These are phyloP conservation scores for Saccharomyces hybrid DNA, from an alignment of 1,139 yeast species.

Conservation along the genomic window DNA sequence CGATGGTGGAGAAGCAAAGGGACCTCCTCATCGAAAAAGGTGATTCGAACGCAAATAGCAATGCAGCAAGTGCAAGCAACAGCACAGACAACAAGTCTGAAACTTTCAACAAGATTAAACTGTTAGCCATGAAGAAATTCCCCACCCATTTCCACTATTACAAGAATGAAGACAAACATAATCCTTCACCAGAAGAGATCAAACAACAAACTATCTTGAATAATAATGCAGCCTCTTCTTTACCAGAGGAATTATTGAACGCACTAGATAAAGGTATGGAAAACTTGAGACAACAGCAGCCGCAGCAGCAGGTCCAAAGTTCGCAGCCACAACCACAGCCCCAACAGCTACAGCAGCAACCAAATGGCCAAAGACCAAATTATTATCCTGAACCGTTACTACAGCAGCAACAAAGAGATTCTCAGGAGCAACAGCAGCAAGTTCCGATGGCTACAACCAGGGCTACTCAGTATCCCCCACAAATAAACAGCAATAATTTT, in stretches of 20 bases:
- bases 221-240: slow-evolving; percentile 22
- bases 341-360: slow-evolving; percentile 43
- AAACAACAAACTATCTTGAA: slow-evolving; percentile 28
- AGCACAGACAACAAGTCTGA: slow-evolving; percentile 25
- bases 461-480: slow-evolving; percentile 16
- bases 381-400: slow-evolving; percentile 25
- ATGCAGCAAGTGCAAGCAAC: slow-evolving; percentile 9
- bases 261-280: slow-evolving; percentile 30
- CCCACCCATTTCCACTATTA: slow-evolving; percentile 33
- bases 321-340: slow-evolving; percentile 9
- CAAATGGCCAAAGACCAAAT: slow-evolving; percentile 18
- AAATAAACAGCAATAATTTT: not conserved
- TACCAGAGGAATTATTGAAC: slow-evolving; percentile 25
- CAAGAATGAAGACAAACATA: slow-evolving; percentile 28
- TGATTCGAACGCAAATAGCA: slow-evolving; percentile 7
- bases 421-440: slow-evolving; percentile 14
- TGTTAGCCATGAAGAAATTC: slow-evolving; percentile 32
- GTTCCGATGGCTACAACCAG: slow-evolving; percentile 10
- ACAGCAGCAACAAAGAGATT: slow-evolving; percentile 21
- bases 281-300: slow-evolving; percentile 20
- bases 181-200: slow-evolving; percentile 32
- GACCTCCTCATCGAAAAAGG: slow-evolving; percentile 16
- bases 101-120: slow-evolving; percentile 28
- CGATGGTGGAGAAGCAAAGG: slow-evolving; percentile 33
- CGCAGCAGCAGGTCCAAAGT: slow-evolving; percentile 10